Evolutionary conservation across 129 eudicot species (phyloP).

Genomic region (Glebionis coronaria): DNA sequence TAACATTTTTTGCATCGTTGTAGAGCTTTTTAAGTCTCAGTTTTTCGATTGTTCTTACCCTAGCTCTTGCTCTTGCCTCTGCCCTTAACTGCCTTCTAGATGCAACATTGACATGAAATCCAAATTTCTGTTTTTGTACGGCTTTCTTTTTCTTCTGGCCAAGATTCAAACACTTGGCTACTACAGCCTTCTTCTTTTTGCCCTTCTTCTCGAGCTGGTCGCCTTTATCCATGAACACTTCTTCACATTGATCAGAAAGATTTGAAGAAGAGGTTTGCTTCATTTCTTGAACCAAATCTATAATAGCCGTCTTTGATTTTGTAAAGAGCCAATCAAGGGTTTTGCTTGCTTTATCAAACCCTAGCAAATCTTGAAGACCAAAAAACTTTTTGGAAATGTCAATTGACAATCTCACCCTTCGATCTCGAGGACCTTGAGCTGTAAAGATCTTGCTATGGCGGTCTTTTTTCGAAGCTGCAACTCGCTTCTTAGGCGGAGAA

Average conservation of each 20-base stretch:
- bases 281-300: conserved; percentile 46
- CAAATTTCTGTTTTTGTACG: conserved; percentile 19
- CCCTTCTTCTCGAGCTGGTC: conserved; percentile 5
- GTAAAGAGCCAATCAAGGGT: conserved; percentile 90
- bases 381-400: conserved; percentile 79
- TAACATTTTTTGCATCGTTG: conserved; percentile 16
- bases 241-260: conserved; percentile 35
- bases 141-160: conserved; percentile 27
- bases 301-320: conserved; percentile 58
- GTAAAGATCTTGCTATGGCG: conserved; percentile 71
- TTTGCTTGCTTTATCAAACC: conserved; percentile 82
- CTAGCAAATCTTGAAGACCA: conserved; percentile 77
- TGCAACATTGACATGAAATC: conserved; percentile 26
- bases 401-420: conserved; percentile 84
- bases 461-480: conserved; percentile 42
- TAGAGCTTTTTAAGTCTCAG: conserved; percentile 30
- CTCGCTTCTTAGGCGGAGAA: conserved; percentile 29
- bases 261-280: conserved; percentile 32
- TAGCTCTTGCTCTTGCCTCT: conserved; percentile 87
- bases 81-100: conserved; percentile 54
- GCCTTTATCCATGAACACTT: conserved; percentile 23
- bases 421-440: conserved; percentile 80
- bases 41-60: conserved; percentile 70
- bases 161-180: conserved; percentile 10
- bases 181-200: conserved; percentile 23